Percentiles rank a stretch among this genome's conserved stretches.
These are phyloP conservation scores for Suhomyces bolitotheri DNA, from an alignment of 1,139 yeast species.

Conservation along the genomic window DNA sequence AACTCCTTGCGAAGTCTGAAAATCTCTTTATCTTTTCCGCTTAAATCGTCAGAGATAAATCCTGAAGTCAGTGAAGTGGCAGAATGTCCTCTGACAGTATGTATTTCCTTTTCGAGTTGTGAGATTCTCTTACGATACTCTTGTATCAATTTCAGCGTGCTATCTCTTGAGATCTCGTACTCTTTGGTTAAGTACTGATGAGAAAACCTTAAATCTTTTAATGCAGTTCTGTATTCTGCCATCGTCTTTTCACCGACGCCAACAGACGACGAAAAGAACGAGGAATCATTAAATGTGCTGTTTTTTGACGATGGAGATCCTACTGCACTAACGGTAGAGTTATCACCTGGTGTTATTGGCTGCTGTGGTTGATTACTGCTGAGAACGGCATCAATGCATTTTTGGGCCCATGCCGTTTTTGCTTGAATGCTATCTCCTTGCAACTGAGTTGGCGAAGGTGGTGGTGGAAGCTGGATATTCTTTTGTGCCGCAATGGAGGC, in stretches of 20 bases:
- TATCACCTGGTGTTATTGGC: constrained; percentile 5
- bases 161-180: constrained; percentile 56
- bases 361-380: constrained; percentile 1
- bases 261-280: constrained; percentile 29
- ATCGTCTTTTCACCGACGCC: constrained; percentile 27
- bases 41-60: constrained; percentile 19
- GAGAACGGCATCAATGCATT: constrained; percentile 47
- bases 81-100: constrained; percentile 2
- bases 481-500: constrained; percentile 57
- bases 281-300: constrained; percentile 22
- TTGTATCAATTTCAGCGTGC: constrained; percentile 48
- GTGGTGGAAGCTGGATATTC: constrained; percentile 49
- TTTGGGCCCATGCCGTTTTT: constrained; percentile 52
- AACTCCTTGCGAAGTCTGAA: constrained; percentile 49
- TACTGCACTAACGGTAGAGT: background rate
- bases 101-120: constrained; percentile 44
- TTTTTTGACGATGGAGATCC: constrained; percentile 5
- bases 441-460: constrained; percentile 27
- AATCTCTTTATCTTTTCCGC: constrained; percentile 48
- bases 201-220: constrained; percentile 62
- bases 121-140: constrained; percentile 49
- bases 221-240: constrained; percentile 53
- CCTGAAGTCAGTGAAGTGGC: background rate
- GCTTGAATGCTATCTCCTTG: constrained; percentile 31
- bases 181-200: constrained; percentile 63